These are phyloP conservation scores for Nectriaceae sp. DNA, from an alignment of 2,329 filamentous ascomycete species.

Conservation along the genomic window DNA sequence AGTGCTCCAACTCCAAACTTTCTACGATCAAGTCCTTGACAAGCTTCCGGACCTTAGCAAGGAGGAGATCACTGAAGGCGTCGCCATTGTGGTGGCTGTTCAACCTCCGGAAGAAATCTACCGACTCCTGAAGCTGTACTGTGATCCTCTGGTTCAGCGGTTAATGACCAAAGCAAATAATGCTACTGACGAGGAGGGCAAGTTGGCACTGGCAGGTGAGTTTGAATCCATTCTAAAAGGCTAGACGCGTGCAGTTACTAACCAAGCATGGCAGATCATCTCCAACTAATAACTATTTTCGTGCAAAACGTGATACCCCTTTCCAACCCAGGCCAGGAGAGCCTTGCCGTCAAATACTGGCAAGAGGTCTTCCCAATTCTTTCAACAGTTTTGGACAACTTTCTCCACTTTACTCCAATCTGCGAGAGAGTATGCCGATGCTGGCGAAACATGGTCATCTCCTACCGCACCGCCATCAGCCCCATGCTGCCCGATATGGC, in stretches of 20 bases:
- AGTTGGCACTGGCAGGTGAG: slow-evolving; percentile 81
- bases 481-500: slow-evolving; percentile 84
- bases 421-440: slow-evolving; percentile 92
- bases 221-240: not conserved
- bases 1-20: slow-evolving; percentile 83
- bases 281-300: slow-evolving; percentile 91
- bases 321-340: slow-evolving; percentile 69
- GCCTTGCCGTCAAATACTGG: slow-evolving; percentile 95
- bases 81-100: slow-evolving; percentile 86
- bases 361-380: slow-evolving; percentile 89
- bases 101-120: slow-evolving; percentile 82
- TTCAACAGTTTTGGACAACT: slow-evolving; percentile 83
- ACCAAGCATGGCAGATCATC: slow-evolving; percentile 63
- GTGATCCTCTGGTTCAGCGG: slow-evolving; percentile 83
- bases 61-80: slow-evolving; percentile 94
- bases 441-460: slow-evolving; percentile 97
- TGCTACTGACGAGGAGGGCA: slow-evolving; percentile 79
- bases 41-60: slow-evolving; percentile 83
- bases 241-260: slow-evolving; percentile 5
- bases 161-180: slow-evolving; percentile 86
- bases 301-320: slow-evolving; percentile 77
- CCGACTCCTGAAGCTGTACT: slow-evolving; percentile 85
- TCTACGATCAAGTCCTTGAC: slow-evolving; percentile 89
- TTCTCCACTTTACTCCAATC: slow-evolving; percentile 82
- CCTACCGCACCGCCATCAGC: slow-evolving; percentile 86